phyloP scores from a whole-genome alignment of 441 rosid species.

The Pelargonium fulgidum region DNA sequence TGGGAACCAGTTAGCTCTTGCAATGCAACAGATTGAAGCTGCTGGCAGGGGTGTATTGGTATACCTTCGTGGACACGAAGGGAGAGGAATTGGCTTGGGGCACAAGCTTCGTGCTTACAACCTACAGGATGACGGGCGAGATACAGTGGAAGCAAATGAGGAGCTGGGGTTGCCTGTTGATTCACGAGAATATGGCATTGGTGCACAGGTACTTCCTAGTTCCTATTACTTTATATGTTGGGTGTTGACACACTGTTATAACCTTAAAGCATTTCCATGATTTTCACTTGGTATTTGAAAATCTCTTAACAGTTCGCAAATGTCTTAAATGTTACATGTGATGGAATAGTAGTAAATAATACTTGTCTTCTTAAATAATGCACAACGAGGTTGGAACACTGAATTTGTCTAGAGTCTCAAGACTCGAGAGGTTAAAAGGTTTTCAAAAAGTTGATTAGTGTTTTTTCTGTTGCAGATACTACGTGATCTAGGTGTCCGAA shows the following conservation, averaged over 20 bases:
- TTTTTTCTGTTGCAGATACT: constrained; percentile 14
- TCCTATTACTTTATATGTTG: too few relatives aligned
- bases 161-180: constrained; percentile 80
- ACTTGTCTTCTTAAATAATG: too few relatives aligned
- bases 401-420: too few relatives aligned
- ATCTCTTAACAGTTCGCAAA: too few relatives aligned
- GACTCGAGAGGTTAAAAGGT: not conserved
- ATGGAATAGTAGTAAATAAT: too few relatives aligned
- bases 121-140: constrained; percentile 84
- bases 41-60: constrained; percentile 72
- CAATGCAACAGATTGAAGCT: constrained; percentile 81
- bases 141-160: constrained; percentile 82
- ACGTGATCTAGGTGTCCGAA: constrained; percentile 18
- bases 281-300: too few relatives aligned
- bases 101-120: constrained; percentile 88
- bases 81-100: constrained; percentile 86
- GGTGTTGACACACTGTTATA: too few relatives aligned
- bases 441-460: not conserved
- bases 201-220: constrained; percentile 63
- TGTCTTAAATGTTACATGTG: too few relatives aligned
- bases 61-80: constrained; percentile 89
- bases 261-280: too few relatives aligned
- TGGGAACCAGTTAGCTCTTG: constrained; percentile 73
- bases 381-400: not conserved
- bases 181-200: constrained; percentile 83